These are phyloP conservation scores for Wickerhamiella domercqiae DNA, from an alignment of 805 yeast species.

Conservation along the genomic window DNA sequence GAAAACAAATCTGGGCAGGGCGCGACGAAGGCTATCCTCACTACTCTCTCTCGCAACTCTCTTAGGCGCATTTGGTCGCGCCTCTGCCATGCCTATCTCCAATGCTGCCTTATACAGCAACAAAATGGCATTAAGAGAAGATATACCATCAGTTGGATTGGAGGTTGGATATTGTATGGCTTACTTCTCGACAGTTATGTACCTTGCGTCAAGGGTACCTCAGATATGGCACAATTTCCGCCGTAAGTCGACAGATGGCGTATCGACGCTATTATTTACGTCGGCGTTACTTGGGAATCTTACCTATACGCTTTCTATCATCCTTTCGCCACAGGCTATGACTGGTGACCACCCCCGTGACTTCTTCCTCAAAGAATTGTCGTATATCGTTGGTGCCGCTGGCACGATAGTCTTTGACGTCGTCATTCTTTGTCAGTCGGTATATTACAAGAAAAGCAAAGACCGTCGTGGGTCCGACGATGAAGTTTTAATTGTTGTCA, in stretches of 20 bases:
- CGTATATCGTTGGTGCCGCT: conserved; percentile 69
- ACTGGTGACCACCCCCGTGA: conserved; percentile 27
- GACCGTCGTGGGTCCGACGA: background rate
- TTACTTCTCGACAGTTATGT: conserved; percentile 65
- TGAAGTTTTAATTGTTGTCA: background rate
- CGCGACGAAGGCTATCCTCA: conserved; percentile 5
- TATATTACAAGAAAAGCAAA: conserved; percentile 8
- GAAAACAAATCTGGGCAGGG: conserved; percentile 6
- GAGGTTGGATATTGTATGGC: conserved; percentile 39
- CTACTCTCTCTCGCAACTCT: conserved; percentile 3
- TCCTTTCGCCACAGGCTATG: conserved; percentile 35
- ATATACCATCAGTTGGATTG: conserved; percentile 1
- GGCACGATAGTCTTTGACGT: conserved; percentile 75
- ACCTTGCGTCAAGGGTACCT: conserved; percentile 68
- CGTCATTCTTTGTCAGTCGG: conserved; percentile 26
- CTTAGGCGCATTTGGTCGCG: conserved; percentile 7
- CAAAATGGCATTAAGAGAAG: conserved; percentile 1
- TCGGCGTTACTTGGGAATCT: conserved; percentile 68
- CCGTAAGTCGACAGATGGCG: conserved; percentile 73
- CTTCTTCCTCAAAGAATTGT: conserved; percentile 56
- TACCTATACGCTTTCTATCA: conserved; percentile 59
- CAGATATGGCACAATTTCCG: conserved; percentile 63
- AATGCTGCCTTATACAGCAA: conserved; percentile 1
- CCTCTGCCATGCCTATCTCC: conserved; percentile 4
- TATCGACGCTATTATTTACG: conserved; percentile 64